Percentiles rank a stretch among this genome's conserved stretches.
These are phyloP conservation scores for Fusarium bulbicola DNA, from an alignment of 2,329 filamentous ascomycete genomes.

Conservation along the genomic window DNA sequence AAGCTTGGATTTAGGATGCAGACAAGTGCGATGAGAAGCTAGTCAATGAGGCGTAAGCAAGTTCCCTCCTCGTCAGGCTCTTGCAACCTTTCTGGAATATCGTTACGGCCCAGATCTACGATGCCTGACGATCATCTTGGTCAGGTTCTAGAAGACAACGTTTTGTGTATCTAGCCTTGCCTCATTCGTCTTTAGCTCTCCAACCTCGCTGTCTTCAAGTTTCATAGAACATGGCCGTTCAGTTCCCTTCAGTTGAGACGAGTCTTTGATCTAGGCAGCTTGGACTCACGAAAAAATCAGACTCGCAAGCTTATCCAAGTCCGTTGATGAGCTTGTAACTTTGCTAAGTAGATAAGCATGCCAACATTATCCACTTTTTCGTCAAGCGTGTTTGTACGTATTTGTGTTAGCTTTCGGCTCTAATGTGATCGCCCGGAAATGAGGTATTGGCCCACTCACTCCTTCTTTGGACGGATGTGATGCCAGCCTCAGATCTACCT, in stretches of 20 bases:
- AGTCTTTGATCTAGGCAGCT: neutral
- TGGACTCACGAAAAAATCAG: neutral
- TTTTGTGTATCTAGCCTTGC: neutral
- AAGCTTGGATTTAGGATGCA: neutral
- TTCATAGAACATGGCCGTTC: neutral
- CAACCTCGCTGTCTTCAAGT: neutral
- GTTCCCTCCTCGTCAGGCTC: conserved; percentile 6
- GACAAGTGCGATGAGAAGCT: conserved; percentile 1
- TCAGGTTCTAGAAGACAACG: conserved; percentile 12
- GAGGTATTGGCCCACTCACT: conserved; percentile 5
- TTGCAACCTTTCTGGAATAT: neutral
- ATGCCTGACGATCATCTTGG: conserved; percentile 20
- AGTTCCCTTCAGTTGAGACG: neutral
- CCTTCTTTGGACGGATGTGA: neutral
- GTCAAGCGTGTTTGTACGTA: neutral
- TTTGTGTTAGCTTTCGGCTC: neutral
- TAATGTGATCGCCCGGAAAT: conserved; percentile 2
- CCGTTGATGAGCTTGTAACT: neutral
- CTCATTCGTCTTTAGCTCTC: neutral
- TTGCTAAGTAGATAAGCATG: neutral
- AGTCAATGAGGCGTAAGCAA: neutral
- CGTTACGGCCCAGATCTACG: conserved; percentile 12
- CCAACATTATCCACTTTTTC: neutral
- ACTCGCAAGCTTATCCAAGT: conserved; percentile 14
- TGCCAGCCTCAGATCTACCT: conserved; percentile 10